Evolutionary conservation across 805 yeast species (phyloP).

Genomic region (Lipomyces mesembrius): DNA sequence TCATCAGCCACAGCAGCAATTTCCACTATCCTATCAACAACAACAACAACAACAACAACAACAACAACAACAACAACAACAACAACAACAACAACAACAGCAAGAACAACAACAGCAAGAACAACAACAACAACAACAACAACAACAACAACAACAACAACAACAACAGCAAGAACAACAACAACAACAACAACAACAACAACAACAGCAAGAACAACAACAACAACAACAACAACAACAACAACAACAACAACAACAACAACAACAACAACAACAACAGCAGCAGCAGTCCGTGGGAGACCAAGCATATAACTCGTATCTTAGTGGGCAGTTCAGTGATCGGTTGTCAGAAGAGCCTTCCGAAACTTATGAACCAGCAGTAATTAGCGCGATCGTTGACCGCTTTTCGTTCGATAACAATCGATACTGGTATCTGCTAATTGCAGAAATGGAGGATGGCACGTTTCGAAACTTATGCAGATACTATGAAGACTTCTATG

Average conservation of each 20-base stretch:
- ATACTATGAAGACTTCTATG: constrained; percentile 94
- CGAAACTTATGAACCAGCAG: constrained; percentile 42
- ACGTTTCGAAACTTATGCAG: constrained; percentile 73
- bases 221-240: too few relatives aligned
- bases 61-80: background rate
- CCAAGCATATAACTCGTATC: constrained; percentile 16
- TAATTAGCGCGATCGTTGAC: constrained; percentile 74
- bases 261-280: too few relatives aligned
- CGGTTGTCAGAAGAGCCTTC: constrained; percentile 18
- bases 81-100: too few relatives aligned
- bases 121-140: too few relatives aligned
- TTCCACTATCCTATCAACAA: constrained; percentile 12
- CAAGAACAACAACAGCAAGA: too few relatives aligned
- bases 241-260: too few relatives aligned
- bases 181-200: too few relatives aligned
- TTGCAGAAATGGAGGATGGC: constrained; percentile 71
- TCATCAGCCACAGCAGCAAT: constrained; percentile 12
- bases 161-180: too few relatives aligned
- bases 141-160: too few relatives aligned
- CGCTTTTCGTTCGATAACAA: constrained; percentile 80
- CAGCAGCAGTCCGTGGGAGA: background rate
- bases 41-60: background rate
- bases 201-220: too few relatives aligned
- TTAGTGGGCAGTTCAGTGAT: constrained; percentile 11
- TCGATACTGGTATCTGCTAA: constrained; percentile 82